phyloP scores from a whole-genome alignment of 495 filamentous ascomycete species.

The Daldinia caldariorum region DNA sequence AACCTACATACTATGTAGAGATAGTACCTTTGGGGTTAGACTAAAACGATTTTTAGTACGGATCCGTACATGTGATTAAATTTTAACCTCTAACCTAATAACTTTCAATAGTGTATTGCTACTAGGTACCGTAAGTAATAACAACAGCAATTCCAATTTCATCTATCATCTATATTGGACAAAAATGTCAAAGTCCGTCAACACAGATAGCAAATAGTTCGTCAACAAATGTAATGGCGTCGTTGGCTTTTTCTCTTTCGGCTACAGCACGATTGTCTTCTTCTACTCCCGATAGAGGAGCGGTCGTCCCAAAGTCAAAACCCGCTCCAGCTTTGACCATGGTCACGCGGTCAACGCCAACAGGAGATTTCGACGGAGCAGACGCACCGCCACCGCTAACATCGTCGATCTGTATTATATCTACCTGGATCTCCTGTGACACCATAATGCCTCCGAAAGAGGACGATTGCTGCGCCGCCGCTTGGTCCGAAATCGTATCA shows the following conservation, averaged over 20 bases:
- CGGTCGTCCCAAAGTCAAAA: constrained; percentile 27
- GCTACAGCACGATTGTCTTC: constrained; percentile 24
- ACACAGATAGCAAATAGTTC: constrained; percentile 51
- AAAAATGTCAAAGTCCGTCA: constrained; percentile 30
- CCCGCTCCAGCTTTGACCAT: constrained; percentile 31
- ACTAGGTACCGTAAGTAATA: too few species aligned
- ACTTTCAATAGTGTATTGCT: not conserved
- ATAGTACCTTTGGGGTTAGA: not conserved
- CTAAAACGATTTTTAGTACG: not conserved
- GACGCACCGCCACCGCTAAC: constrained; percentile 7
- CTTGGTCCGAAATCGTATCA: constrained; percentile 18
- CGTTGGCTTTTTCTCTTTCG: constrained; percentile 39
- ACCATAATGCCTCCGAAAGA: constrained; percentile 63
- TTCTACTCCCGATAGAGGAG: constrained; percentile 19
- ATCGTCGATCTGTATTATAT: constrained; percentile 50
- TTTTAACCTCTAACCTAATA: not conserved
- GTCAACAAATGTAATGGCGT: constrained; percentile 54
- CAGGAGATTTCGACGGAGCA: constrained; percentile 8
- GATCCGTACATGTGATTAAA: not conserved
- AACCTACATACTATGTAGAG: too few species aligned
- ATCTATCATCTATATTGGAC: not conserved
- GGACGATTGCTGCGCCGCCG: constrained; percentile 7
- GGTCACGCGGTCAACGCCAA: constrained; percentile 31
- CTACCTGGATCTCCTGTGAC: constrained; percentile 63
- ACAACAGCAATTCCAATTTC: not conserved